Conservation (phyloP, 106 monocot species). For the Dioscorea zingiberensis region DNA sequence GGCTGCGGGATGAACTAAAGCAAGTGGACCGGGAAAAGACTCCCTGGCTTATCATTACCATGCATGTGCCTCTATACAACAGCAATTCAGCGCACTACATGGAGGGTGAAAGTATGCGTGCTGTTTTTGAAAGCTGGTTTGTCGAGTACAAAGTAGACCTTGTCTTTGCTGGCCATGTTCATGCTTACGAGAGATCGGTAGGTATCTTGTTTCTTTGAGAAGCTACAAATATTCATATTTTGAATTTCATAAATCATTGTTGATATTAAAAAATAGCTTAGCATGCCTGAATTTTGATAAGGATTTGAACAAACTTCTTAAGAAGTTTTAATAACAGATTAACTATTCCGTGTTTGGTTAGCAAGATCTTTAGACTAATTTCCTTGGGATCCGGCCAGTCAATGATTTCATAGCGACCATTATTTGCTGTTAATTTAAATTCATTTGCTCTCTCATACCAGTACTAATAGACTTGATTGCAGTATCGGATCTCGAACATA, state of each 20-base stretch:
- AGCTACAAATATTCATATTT: no score
- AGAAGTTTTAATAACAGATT: no score
- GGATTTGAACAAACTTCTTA: no score
- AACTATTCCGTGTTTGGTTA: no score
- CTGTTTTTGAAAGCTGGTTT: slow-evolving; percentile 84
- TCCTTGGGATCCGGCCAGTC: no score
- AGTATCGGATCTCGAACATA: slow-evolving; percentile 93
- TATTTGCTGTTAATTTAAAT: no score
- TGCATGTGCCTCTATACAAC: slow-evolving; percentile 91
- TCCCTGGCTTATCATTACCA: slow-evolving; percentile 96
- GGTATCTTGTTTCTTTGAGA: background rate
- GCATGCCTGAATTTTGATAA: no score
- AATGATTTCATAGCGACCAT: no score
- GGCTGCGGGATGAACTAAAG: slow-evolving; percentile 63
- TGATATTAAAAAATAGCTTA: no score
- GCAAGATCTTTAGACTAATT: no score
- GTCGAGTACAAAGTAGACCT: slow-evolving; percentile 78
- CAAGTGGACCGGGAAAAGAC: slow-evolving; percentile 84
- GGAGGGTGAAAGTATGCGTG: slow-evolving; percentile 97
- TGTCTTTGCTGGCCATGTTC: slow-evolving; percentile 93
- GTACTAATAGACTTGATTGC: slow-evolving; percentile 10
- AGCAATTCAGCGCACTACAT: slow-evolving; percentile 92
- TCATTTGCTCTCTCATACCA: no score
- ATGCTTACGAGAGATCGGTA: slow-evolving; percentile 99
- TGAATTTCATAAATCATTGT: no score